phyloP scores from a whole-genome alignment of 495 filamentous ascomycete species.

The Chaetomium cochliodes region DNA sequence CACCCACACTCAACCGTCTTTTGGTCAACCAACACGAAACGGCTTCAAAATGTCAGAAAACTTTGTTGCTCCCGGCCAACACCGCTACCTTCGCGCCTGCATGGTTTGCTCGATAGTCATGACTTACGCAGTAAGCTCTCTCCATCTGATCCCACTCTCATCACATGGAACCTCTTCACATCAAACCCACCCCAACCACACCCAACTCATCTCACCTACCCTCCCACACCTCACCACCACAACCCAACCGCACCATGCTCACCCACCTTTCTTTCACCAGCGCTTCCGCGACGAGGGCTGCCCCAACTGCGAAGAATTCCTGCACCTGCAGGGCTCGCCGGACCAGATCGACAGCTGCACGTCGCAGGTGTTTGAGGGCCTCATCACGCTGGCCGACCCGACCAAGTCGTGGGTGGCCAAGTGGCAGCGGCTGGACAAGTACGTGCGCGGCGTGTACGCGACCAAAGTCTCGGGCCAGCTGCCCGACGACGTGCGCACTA shows the following conservation, averaged over 20 bases:
- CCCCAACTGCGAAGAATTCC: slow-evolving; percentile 92
- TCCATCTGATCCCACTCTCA: not conserved
- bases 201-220: slow-evolving; percentile 2
- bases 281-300: slow-evolving; percentile 82
- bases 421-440: slow-evolving; percentile 88
- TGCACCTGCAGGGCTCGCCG: slow-evolving; percentile 71
- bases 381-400: slow-evolving; percentile 79
- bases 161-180: too few relatives aligned
- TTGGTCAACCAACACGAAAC: not conserved
- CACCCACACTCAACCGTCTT: not conserved
- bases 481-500: slow-evolving; percentile 61
- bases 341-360: slow-evolving; percentile 91
- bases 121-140: slow-evolving; percentile 61
- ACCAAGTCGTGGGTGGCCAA: slow-evolving; percentile 83
- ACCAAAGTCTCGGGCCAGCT: slow-evolving; percentile 79
- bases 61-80: slow-evolving; percentile 65
- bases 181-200: too few relatives aligned
- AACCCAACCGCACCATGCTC: slow-evolving; percentile 11
- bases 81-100: slow-evolving; percentile 86
- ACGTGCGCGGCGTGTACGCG: slow-evolving; percentile 84
- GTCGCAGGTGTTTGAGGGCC: slow-evolving; percentile 87
- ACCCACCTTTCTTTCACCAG: slow-evolving; percentile 39
- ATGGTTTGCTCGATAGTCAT: slow-evolving; percentile 97
- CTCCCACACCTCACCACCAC: slow-evolving; percentile 8
- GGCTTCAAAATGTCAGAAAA: slow-evolving; percentile 42